Evolutionary conservation across 257 asterid species (phyloP).

Genomic region (Penstemon barbatus): DNA sequence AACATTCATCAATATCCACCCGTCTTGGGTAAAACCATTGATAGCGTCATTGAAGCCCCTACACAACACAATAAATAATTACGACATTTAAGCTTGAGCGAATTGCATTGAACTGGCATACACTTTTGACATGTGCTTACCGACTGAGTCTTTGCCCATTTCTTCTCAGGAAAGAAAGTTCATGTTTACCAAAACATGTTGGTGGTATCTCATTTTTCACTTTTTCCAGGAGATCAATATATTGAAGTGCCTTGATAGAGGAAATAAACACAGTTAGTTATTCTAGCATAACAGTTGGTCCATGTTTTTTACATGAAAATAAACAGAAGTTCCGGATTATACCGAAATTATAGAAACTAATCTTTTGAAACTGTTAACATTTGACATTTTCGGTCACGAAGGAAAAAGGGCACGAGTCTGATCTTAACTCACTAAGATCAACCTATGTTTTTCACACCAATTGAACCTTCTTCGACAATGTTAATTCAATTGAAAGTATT

Average conservation of each 20-base stretch:
- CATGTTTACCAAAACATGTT: background rate
- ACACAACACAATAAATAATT: conserved; percentile 11
- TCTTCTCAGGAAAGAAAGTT: background rate
- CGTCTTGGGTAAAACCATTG: conserved; percentile 48
- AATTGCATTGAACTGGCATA: too few relatives aligned
- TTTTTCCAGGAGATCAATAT: conserved; percentile 16
- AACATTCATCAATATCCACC: conserved; percentile 42
- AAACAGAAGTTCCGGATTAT: too few relatives aligned
- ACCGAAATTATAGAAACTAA: too few relatives aligned
- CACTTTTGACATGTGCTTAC: conserved; percentile 1
- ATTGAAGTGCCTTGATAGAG: conserved; percentile 22
- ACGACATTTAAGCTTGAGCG: background rate
- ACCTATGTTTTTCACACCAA: too few relatives aligned
- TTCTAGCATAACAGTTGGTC: background rate
- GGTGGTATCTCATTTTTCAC: background rate
- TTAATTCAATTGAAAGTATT: too few relatives aligned
- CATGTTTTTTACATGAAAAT: too few relatives aligned
- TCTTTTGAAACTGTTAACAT: too few relatives aligned
- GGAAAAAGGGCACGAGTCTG: too few relatives aligned
- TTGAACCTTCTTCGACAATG: too few relatives aligned
- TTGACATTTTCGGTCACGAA: too few relatives aligned
- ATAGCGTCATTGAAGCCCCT: conserved; percentile 55
- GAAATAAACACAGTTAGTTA: background rate
- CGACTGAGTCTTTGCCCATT: conserved; percentile 22
- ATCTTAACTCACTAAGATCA: too few relatives aligned